These are phyloP conservation scores for Musa itinerans DNA, from an alignment of 176 grass and related monocot genomes.

Conservation along the genomic window DNA sequence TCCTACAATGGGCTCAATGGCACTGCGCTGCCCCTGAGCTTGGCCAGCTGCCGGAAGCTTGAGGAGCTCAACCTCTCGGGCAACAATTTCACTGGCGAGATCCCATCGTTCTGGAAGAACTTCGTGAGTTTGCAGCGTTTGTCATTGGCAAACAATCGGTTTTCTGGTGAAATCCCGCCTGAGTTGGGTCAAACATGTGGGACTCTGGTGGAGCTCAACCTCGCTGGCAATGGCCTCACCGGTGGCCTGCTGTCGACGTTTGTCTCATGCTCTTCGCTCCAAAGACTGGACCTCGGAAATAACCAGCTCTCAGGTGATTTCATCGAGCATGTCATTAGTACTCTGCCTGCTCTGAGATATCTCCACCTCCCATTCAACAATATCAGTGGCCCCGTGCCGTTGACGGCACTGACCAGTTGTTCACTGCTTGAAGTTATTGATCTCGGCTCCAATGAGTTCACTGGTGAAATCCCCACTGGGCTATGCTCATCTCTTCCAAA, in stretches of 20 bases:
- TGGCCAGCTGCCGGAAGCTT: constrained; percentile 44
- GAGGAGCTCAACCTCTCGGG: constrained; percentile 53
- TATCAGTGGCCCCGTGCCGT: constrained; percentile 46
- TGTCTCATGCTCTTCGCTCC: constrained; percentile 46
- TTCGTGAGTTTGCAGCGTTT: constrained; percentile 40
- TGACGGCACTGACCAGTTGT: constrained; percentile 44
- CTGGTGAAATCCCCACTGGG: constrained; percentile 41
- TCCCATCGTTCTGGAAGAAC: constrained; percentile 37
- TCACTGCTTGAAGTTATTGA: constrained; percentile 57
- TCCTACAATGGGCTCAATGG: constrained; percentile 56
- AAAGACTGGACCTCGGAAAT: constrained; percentile 41
- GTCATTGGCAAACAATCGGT: constrained; percentile 47
- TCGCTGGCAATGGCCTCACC: constrained; percentile 46
- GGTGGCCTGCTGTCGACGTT: constrained; percentile 58
- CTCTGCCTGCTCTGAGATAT: constrained; percentile 45
- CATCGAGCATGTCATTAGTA: constrained; percentile 40
- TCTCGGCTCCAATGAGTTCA: constrained; percentile 61
- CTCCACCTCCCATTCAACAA: constrained; percentile 82
- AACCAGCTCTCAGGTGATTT: constrained; percentile 90
- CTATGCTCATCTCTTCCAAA: constrained; percentile 50
- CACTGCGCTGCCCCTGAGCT: constrained; percentile 27
- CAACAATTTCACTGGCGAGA: constrained; percentile 46
- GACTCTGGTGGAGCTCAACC: constrained; percentile 40
- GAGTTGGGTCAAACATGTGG: constrained; percentile 60
- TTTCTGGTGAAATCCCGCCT: constrained; percentile 40